A percentile compares a stretch with the other conserved stretches of the same genome.
Conservation (phyloP, 192 early-diverging fungal species). For the Coemansia nantahalensis region DNA sequence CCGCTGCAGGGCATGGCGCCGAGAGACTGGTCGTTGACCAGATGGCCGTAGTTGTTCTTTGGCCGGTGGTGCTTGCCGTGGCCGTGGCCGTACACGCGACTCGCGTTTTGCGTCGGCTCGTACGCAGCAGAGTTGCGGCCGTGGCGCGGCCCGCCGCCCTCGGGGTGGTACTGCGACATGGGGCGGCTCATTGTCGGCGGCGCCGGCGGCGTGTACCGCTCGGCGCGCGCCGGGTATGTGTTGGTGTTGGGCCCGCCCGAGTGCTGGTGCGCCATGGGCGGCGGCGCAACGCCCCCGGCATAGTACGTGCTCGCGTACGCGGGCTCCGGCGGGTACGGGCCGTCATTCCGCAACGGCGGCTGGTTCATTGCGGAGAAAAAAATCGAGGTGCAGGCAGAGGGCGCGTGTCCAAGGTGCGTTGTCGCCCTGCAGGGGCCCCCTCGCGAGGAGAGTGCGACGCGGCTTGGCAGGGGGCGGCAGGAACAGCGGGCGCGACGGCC, state of each 20-base stretch:
- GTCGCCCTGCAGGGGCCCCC: no score
- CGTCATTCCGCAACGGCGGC: background rate
- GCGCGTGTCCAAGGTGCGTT: no score
- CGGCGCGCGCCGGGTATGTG: constrained; percentile 5
- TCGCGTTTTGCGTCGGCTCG: constrained; percentile 2
- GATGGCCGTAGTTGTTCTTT: constrained; percentile 38
- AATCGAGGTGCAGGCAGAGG: no score
- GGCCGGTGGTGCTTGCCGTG: no score
- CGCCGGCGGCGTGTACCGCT: constrained; percentile 14
- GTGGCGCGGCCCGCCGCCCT: background rate
- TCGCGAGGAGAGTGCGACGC: no score
- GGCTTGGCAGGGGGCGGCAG: no score
- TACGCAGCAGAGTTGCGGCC: constrained; percentile 12
- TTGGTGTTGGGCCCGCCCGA: background rate
- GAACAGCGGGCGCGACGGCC: no score
- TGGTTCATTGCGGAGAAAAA: constrained; percentile 5
- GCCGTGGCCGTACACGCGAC: constrained; percentile 5
- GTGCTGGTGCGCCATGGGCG: constrained; percentile 10
- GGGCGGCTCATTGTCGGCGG: constrained; percentile 8
- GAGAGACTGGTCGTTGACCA: constrained; percentile 29
- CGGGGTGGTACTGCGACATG: constrained; percentile 11
- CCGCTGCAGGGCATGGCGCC: constrained; percentile 32
- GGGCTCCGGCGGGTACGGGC: background rate
- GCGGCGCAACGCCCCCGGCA: constrained; percentile 1
- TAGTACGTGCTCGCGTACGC: background rate